Base-by-base conservation (phyloP, 495 filamentous ascomycete genomes). In the Hypoxylon subgilvum region DNA sequence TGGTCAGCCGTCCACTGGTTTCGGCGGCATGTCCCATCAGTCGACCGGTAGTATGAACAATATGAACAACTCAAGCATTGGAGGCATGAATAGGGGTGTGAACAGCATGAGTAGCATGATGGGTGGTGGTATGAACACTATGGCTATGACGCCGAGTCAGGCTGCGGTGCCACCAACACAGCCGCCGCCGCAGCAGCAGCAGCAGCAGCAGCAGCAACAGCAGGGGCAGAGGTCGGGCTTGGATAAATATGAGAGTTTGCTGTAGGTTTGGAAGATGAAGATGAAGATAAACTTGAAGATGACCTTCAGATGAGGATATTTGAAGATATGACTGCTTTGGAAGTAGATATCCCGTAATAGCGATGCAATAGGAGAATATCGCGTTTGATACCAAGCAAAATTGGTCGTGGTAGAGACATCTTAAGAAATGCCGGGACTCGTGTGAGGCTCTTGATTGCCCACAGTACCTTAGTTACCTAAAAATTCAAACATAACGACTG, bases 181-280 rank as follows among this genome's bases (percentile, higher is more conserved):
- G 34, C 63, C 58, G 32, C 57, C 47, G 8, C 69, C 67, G 2
- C 71, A 66, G 27, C 65, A 66, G 9, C 63, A 65, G 36, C 63
- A 61, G 31, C 57, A 46, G 8, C 69, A 68, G 2, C 71, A 66
- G 27, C 66, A 67, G 9, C 64, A 69, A 8, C 60, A 68, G 38
- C 69, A 63, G 49, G 52, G 34, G 57, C 76, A 74, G 55, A 84
- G 80, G 63, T 74, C 70, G 19, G 89, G 88, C 6, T 73, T 95
- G 67, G 89, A 91, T 70, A 88, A 86, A 64, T 95, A 90, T 63
- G 86, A 90, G 64, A 94, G 90, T 70, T 74, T 95, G 61, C 67
- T 95, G 52, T 95, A 68, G 72, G 18, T 13, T 8, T 5, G n/a
- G n/a, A n/a, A n/a, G n/a, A 13, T 4, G 18, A 18, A 17, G 2